These are phyloP conservation scores for Sugiyamaella xylanicola DNA, from an alignment of 1,139 yeast species.

Conservation along the genomic window DNA sequence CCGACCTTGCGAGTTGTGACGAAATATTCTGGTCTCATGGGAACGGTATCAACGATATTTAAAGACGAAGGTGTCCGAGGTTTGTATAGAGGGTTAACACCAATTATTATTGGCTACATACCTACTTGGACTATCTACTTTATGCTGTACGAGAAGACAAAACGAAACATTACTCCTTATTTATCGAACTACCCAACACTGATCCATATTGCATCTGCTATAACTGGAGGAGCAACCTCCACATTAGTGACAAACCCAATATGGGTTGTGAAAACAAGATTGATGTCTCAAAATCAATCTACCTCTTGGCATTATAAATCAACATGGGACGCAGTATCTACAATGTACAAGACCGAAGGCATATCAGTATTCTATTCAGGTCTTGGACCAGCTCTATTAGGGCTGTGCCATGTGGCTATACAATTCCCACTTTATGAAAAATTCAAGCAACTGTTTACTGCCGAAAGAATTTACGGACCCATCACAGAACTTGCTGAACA, in stretches of 20 bases:
- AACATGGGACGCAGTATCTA: conserved; percentile 78
- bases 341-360: conserved; percentile 83
- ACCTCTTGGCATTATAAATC: conserved; percentile 59
- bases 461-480: conserved; percentile 13
- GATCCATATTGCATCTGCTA: conserved; percentile 75
- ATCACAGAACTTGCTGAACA: conserved; percentile 21
- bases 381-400: conserved; percentile 84
- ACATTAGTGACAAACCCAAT: conserved; percentile 92
- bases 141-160: conserved; percentile 81
- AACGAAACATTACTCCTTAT: conserved; percentile 40
- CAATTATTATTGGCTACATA: conserved; percentile 88
- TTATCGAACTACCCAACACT: conserved; percentile 47
- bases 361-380: conserved; percentile 85
- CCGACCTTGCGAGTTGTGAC: conserved; percentile 21
- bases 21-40: conserved; percentile 59
- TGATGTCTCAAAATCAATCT: conserved; percentile 69
- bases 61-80: conserved; percentile 82
- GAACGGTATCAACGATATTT: conserved; percentile 64
- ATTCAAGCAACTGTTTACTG: conserved; percentile 56
- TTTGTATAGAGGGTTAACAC: conserved; percentile 85
- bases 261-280: conserved; percentile 94
- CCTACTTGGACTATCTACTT: conserved; percentile 99
- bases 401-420: conserved; percentile 90
- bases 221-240: conserved; percentile 86
- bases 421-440: conserved; percentile 96